Evolutionary conservation across 208 protist genomes (phyloP).

Genomic region (Acanthamoeba triangularis): DNA sequence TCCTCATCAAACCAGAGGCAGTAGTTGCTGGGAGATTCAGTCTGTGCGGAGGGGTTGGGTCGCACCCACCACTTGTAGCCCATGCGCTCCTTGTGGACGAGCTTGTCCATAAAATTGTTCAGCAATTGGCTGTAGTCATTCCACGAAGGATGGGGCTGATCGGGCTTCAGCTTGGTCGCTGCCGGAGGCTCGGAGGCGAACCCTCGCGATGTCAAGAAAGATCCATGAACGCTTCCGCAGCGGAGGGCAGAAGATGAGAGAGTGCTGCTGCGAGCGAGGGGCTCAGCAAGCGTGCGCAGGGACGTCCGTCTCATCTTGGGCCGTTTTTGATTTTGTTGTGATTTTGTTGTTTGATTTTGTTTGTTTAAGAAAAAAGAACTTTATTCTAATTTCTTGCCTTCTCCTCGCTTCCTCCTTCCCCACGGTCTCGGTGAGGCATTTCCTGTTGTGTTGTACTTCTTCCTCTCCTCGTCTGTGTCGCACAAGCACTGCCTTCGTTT

Average conservation of each 20-base stretch:
- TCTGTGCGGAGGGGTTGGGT: not conserved
- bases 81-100: conserved; percentile 41
- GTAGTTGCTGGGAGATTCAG: not conserved
- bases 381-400: not conserved
- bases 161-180: not conserved
- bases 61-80: conserved; percentile 57
- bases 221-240: not conserved
- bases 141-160: conserved; percentile 14
- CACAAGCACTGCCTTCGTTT: no score
- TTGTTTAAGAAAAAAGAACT: not conserved
- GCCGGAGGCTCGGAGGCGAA: not conserved
- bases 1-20: conserved; percentile 54
- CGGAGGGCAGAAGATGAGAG: not conserved
- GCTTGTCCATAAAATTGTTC: conserved; percentile 58
- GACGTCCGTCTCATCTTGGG: not conserved
- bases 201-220: not conserved
- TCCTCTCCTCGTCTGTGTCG: no score
- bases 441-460: no score
- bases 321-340: not conserved
- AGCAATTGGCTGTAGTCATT: not conserved
- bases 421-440: no score
- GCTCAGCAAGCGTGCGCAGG: not conserved
- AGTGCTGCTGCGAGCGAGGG: not conserved
- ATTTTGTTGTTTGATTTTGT: not conserved
- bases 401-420: not conserved